These are phyloP conservation scores for Yamadazyma atmosphaerica DNA, from an alignment of 1,139 yeast genomes.

Conservation along the genomic window DNA sequence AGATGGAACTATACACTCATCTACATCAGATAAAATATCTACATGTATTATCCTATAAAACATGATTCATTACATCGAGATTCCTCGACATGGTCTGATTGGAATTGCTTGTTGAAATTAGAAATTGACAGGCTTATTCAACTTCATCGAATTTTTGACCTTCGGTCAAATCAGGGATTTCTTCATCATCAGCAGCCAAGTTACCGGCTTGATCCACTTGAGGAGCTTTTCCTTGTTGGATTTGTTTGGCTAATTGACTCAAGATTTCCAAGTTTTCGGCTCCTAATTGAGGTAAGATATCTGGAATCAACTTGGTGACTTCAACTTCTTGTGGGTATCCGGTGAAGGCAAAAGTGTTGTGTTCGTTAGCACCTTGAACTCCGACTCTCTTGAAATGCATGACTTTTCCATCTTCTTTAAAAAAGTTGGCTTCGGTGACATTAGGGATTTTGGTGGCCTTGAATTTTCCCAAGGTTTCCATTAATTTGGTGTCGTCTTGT, in stretches of 20 bases:
- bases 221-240: slow-evolving; percentile 63
- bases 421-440: slow-evolving; percentile 96
- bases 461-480: slow-evolving; percentile 85
- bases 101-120: no score
- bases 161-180: slow-evolving; percentile 92
- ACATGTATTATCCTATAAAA: slow-evolving; percentile 15
- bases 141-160: slow-evolving; percentile 94
- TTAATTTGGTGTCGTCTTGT: slow-evolving; percentile 88
- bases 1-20: no score
- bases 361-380: slow-evolving; percentile 88
- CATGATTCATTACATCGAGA: slow-evolving; percentile 11
- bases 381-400: slow-evolving; percentile 94
- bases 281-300: slow-evolving; percentile 94
- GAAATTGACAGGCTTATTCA: slow-evolving; percentile 42
- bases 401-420: slow-evolving; percentile 94
- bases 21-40: slow-evolving; percentile 11
- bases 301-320: slow-evolving; percentile 91
- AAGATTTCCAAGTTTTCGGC: slow-evolving; percentile 92
- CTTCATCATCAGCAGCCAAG: slow-evolving; percentile 61
- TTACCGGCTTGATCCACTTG: slow-evolving; percentile 44
- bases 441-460: slow-evolving; percentile 87
- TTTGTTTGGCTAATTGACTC: slow-evolving; percentile 86
- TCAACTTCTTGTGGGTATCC: slow-evolving; percentile 95
- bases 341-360: slow-evolving; percentile 92
- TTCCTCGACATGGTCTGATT: no score